A percentile compares a stretch with the other conserved stretches of the same genome.
Evolutionary conservation across 2,329 filamentous ascomycete species (phyloP).

Genomic region (Emergomyces orientalis): DNA sequence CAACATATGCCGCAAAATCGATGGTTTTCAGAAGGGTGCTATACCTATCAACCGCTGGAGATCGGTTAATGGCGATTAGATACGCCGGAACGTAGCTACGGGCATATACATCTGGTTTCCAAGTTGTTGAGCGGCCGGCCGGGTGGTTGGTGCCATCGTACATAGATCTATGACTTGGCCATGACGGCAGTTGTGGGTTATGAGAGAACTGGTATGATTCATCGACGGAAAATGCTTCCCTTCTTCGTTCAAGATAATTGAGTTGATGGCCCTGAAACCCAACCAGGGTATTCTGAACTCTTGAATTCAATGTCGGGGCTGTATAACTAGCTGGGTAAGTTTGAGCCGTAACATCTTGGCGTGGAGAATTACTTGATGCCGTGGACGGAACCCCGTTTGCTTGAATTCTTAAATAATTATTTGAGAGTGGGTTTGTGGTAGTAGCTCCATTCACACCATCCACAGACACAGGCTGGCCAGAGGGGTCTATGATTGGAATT

Average conservation of each 20-base stretch:
- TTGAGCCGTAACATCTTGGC: neutral
- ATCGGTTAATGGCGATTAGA: slow-evolving; percentile 21
- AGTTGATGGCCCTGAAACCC: slow-evolving; percentile 3
- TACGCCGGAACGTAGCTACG: slow-evolving; percentile 19
- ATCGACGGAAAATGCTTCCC: slow-evolving; percentile 1
- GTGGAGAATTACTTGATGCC: neutral
- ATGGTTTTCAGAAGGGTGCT: slow-evolving; percentile 16
- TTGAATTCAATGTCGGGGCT: neutral
- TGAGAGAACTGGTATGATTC: slow-evolving; percentile 1
- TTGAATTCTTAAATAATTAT: neutral
- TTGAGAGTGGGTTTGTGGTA: neutral
- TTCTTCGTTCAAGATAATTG: slow-evolving; percentile 4
- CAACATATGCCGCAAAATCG: slow-evolving; percentile 18
- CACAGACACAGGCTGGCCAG: slow-evolving; percentile 1
- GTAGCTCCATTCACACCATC: neutral
- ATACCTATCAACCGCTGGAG: slow-evolving; percentile 16
- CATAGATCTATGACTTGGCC: neutral
- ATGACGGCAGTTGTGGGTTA: neutral
- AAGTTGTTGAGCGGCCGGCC: neutral
- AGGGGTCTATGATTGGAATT: slow-evolving; percentile 6
- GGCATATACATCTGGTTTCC: slow-evolving; percentile 19
- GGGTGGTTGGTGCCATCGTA: neutral
- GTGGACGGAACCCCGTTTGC: neutral
- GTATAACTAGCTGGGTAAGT: neutral
- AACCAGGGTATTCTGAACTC: neutral